A percentile compares a stretch with the other conserved stretches of the same genome.
These are phyloP conservation scores for Pseudocercospora fuligena DNA, from an alignment of 2,329 filamentous ascomycete species.

Conservation along the genomic window DNA sequence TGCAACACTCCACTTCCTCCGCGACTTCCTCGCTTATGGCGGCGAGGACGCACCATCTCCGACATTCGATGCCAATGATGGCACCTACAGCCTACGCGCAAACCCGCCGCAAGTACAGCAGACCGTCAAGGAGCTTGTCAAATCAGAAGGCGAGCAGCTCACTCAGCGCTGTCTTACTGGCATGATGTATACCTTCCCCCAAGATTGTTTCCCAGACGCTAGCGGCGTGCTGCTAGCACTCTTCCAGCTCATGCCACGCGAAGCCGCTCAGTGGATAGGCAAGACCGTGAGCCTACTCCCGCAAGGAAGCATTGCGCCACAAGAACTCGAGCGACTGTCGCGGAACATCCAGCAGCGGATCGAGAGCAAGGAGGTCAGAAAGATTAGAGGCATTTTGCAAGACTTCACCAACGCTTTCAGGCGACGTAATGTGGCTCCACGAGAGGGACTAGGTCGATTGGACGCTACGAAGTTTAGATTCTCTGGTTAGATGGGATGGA, in stretches of 20 bases:
- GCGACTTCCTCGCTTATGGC: slow-evolving; percentile 88
- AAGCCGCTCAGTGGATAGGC: slow-evolving; percentile 82
- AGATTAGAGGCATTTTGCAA: slow-evolving; percentile 83
- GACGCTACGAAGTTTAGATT: slow-evolving; percentile 90
- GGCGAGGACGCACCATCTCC: slow-evolving; percentile 69
- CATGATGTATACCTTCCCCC: slow-evolving; percentile 99
- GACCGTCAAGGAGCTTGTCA: slow-evolving; percentile 73
- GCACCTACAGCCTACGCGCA: slow-evolving; percentile 51
- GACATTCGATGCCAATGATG: slow-evolving; percentile 61
- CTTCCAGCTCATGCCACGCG: slow-evolving; percentile 81
- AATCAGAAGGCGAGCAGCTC: slow-evolving; percentile 71
- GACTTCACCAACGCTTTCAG: slow-evolving; percentile 97
- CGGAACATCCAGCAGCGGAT: slow-evolving; percentile 78
- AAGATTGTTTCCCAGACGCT: slow-evolving; percentile 92
- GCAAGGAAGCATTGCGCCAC: slow-evolving; percentile 75
- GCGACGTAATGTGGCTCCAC: slow-evolving; percentile 89
- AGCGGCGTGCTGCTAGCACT: slow-evolving; percentile 88
- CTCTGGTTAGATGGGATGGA: slow-evolving; percentile 29
- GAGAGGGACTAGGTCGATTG: slow-evolving; percentile 85
- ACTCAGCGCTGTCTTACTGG: slow-evolving; percentile 90
- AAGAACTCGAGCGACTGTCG: slow-evolving; percentile 81
- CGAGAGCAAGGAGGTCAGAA: slow-evolving; percentile 69
- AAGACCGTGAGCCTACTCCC: slow-evolving; percentile 84
- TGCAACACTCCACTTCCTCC: slow-evolving; percentile 88
- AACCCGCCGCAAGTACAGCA: slow-evolving; percentile 72